Percentiles rank a stretch among this genome's conserved stretches.
Evolutionary conservation across 495 filamentous ascomycete genomes (phyloP).

Genomic region (Penicillium nucicola): DNA sequence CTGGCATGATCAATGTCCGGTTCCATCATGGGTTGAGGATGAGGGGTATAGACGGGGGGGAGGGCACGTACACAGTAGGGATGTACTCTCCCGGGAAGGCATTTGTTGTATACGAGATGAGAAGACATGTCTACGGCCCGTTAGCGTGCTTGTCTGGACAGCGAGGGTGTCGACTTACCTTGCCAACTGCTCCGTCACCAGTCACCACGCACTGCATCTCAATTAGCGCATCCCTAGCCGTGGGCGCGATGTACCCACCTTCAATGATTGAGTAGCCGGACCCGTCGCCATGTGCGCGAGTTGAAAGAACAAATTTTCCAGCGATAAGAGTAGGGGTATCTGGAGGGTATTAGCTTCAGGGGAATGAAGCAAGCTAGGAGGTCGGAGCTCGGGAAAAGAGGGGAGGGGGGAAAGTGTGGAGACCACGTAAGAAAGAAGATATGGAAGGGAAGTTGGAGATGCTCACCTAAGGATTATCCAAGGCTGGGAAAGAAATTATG

Average conservation of each 20-base stretch:
- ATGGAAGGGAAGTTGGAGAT: conserved; percentile 17
- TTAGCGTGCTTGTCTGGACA: background rate
- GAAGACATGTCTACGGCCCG: conserved; percentile 79
- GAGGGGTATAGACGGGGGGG: conserved; percentile 5
- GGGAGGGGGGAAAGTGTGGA: conserved; percentile 7
- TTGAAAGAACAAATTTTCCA: conserved; percentile 12
- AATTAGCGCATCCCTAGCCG: conserved; percentile 12
- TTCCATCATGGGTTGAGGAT: background rate
- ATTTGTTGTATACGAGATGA: conserved; percentile 99
- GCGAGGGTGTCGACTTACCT: conserved; percentile 54
- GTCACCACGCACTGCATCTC: conserved; percentile 86
- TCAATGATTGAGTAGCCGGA: conserved; percentile 70
- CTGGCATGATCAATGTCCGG: background rate
- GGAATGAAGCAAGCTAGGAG: conserved; percentile 8
- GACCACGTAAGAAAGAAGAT: background rate
- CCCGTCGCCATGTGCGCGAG: conserved; percentile 56
- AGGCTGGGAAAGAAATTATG: background rate
- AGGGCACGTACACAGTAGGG: conserved; percentile 83
- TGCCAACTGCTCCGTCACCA: conserved; percentile 97
- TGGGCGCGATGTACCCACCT: conserved; percentile 47
- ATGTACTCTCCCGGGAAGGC: conserved; percentile 99
- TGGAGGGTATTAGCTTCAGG: conserved; percentile 3
- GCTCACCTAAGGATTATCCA: conserved; percentile 7
- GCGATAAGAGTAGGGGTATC: conserved; percentile 5
- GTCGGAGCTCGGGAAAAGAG: conserved; percentile 6